Conservation (phyloP, 257 asterid species). For the Primulina tabacum region DNA sequence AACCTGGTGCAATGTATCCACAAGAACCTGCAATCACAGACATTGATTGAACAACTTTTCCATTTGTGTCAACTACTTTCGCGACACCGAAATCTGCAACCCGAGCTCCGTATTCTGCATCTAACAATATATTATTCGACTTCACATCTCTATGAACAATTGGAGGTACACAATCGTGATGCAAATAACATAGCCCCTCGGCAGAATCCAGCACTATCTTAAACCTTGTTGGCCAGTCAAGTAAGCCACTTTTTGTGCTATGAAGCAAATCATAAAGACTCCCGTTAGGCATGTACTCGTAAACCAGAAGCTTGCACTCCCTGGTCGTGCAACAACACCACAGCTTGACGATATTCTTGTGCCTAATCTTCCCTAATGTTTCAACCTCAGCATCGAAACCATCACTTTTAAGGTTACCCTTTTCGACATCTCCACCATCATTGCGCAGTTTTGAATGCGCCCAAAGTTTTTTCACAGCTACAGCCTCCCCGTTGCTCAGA, state of each 20-base stretch:
- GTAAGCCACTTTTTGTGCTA: slow-evolving; percentile 68
- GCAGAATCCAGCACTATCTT: slow-evolving; percentile 89
- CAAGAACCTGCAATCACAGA: slow-evolving; percentile 98
- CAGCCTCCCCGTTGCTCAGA: slow-evolving; percentile 67
- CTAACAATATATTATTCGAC: slow-evolving; percentile 82
- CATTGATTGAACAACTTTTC: slow-evolving; percentile 70
- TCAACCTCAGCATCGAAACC: slow-evolving; percentile 83
- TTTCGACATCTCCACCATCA: slow-evolving; percentile 57
- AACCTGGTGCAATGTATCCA: slow-evolving; percentile 98
- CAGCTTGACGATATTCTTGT: slow-evolving; percentile 80
- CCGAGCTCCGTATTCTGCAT: slow-evolving; percentile 76
- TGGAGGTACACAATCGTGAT: slow-evolving; percentile 84
- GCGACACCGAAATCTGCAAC: slow-evolving; percentile 97
- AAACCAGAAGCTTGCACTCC: slow-evolving; percentile 84
- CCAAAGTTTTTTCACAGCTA: slow-evolving; percentile 90
- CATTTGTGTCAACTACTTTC: slow-evolving; percentile 63
- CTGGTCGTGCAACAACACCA: slow-evolving; percentile 84
- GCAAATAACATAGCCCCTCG: slow-evolving; percentile 89
- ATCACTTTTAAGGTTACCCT: slow-evolving; percentile 45
- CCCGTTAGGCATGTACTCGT: slow-evolving; percentile 96
- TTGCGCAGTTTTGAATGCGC: slow-evolving; percentile 50
- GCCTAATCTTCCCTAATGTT: slow-evolving; percentile 87
- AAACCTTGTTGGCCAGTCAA: slow-evolving; percentile 85
- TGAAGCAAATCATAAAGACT: slow-evolving; percentile 87
- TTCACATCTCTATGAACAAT: slow-evolving; percentile 89